Conservation (phyloP, 208 protist species). For the Lotmaria passim region DNA sequence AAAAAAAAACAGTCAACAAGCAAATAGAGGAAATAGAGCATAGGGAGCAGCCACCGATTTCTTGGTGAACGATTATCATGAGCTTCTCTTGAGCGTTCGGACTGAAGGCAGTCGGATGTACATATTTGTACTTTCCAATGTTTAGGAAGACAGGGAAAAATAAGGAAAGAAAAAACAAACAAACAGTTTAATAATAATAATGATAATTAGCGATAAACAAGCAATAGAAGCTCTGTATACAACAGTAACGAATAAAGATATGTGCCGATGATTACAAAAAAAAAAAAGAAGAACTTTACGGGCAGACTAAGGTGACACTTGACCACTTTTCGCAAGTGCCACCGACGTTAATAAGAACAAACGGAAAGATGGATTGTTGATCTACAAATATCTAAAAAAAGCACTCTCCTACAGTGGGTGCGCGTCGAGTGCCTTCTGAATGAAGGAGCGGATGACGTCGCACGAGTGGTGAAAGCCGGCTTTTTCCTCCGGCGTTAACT, state of each 20-base stretch:
- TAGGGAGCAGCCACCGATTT: too few relatives aligned
- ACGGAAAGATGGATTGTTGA: not conserved
- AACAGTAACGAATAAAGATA: not conserved
- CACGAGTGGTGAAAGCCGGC: constrained; percentile 44
- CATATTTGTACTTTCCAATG: too few relatives aligned
- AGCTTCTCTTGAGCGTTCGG: too few relatives aligned
- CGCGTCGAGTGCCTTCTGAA: constrained; percentile 33
- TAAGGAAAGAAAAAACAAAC: constrained; percentile 2
- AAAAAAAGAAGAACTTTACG: too few relatives aligned
- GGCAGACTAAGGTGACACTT: too few relatives aligned
- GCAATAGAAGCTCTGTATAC: not conserved
- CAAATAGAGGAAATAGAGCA: too few relatives aligned
- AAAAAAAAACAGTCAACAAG: too few relatives aligned
- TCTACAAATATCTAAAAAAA: not conserved
- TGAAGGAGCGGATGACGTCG: constrained; percentile 43
- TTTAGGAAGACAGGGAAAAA: too few relatives aligned
- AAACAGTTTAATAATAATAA: not conserved
- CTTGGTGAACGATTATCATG: too few relatives aligned
- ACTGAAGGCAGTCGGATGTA: too few relatives aligned
- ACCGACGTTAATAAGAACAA: constrained; percentile 1
- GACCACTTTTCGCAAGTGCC: too few relatives aligned
- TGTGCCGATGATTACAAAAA: too few relatives aligned
- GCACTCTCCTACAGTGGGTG: constrained; percentile 34
- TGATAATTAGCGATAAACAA: not conserved
- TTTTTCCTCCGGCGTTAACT: constrained; percentile 44